These are phyloP conservation scores for Selaginella moellendorffii DNA, from an alignment of 75 land plant genomes.

Conservation along the genomic window DNA sequence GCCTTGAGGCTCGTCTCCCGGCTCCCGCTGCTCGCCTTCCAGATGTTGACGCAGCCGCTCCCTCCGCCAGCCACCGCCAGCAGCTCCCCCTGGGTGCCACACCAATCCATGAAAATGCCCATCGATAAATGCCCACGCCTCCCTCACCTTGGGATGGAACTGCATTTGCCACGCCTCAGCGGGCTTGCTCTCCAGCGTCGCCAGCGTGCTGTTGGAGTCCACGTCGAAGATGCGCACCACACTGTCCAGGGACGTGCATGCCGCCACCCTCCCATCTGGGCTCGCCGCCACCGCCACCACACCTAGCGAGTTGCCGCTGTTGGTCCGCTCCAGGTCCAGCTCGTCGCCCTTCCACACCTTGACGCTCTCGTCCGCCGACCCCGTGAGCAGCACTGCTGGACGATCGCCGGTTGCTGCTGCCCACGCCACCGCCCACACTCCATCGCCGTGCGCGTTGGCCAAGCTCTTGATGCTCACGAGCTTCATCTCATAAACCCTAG, in stretches of 20 bases:
- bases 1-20: conserved; percentile 30
- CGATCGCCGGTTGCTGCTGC: conserved; percentile 51
- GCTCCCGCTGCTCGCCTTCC: conserved; percentile 79
- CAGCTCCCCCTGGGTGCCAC: conserved; percentile 53
- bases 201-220: conserved; percentile 53
- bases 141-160: conserved; percentile 68
- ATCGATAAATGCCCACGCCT: neutral
- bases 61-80: conserved; percentile 97
- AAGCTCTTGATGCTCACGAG: conserved; percentile 58
- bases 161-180: conserved; percentile 94
- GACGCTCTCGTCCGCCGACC: conserved; percentile 89
- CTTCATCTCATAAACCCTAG: conserved; percentile 76
- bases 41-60: conserved; percentile 75
- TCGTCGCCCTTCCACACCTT: conserved; percentile 91
- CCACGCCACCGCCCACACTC: conserved; percentile 88
- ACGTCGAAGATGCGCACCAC: conserved; percentile 87
- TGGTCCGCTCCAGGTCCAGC: conserved; percentile 36
- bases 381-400: conserved; percentile 56
- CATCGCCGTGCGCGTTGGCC: conserved; percentile 71
- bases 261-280: conserved; percentile 63
- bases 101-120: neutral
- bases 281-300: conserved; percentile 94
- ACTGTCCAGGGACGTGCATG: conserved; percentile 88
- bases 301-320: conserved; percentile 82
- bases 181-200: conserved; percentile 86